These are phyloP conservation scores for Colletotrichum sp. DNA, from an alignment of 2,329 filamentous ascomycete genomes.

Conservation along the genomic window DNA sequence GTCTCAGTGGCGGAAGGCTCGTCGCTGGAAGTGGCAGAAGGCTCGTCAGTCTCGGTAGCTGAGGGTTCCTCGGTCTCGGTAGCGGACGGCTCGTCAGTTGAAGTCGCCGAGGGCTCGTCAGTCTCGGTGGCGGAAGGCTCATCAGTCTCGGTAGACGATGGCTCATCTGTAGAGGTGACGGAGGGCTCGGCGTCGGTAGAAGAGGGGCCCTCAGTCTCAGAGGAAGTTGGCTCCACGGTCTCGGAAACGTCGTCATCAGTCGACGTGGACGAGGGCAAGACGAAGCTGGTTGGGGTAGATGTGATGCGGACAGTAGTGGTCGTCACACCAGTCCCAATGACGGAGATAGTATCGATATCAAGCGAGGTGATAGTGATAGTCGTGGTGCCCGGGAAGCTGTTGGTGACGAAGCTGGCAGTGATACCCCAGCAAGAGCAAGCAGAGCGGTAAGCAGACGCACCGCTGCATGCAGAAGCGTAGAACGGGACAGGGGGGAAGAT, in stretches of 20 bases:
- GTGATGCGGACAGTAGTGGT: not conserved
- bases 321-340: not conserved
- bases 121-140: not conserved
- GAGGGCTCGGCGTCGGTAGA: not conserved
- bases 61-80: not conserved
- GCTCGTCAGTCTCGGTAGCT: not conserved
- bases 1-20: not conserved
- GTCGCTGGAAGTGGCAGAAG: not conserved
- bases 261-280: not conserved
- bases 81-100: not conserved
- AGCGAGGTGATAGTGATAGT: not conserved
- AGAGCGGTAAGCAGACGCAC: conserved; percentile 24
- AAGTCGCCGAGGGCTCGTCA: not conserved
- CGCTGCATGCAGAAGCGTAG: conserved; percentile 29
- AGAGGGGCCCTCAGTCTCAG: not conserved
- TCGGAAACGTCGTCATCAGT: not conserved
- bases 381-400: not conserved
- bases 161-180: not conserved
- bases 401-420: conserved; percentile 4
- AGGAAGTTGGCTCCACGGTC: not conserved
- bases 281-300: not conserved
- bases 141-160: not conserved
- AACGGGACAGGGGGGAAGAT: conserved; percentile 12
- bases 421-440: conserved; percentile 33
- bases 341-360: not conserved